Evolutionary conservation across 1,284 basidiomycete genomes (phyloP).

Genomic region (Naganishia sp.): DNA sequence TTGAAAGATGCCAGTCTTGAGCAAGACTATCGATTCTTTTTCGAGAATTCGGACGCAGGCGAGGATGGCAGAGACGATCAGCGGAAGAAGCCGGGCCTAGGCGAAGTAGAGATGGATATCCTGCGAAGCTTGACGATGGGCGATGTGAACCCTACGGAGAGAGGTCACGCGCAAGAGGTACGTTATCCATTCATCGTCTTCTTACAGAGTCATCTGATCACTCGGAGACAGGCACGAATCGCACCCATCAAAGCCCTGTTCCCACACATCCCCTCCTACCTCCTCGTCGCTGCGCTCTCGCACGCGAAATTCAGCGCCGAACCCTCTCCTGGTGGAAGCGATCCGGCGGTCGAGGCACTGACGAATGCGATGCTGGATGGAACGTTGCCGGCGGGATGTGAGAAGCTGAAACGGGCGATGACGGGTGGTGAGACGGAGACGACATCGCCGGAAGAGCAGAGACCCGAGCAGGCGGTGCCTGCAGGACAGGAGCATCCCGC

Average conservation of each 20-base stretch:
- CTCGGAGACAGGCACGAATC: constrained; percentile 22
- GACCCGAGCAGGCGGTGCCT: background rate
- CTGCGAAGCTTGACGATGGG: constrained; percentile 17
- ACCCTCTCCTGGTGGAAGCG: constrained; percentile 34
- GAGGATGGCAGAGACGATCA: background rate
- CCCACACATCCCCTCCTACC: constrained; percentile 44
- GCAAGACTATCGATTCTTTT: constrained; percentile 34
- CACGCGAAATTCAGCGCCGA: constrained; percentile 43
- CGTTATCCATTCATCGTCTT: background rate
- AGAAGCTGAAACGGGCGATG: constrained; percentile 40
- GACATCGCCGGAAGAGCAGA: background rate
- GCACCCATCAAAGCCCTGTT: constrained; percentile 40
- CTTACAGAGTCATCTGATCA: background rate
- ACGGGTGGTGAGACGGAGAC: constrained; percentile 1
- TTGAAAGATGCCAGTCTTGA: constrained; percentile 29
- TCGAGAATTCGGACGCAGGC: background rate
- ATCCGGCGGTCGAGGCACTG: constrained; percentile 45
- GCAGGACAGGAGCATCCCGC: background rate
- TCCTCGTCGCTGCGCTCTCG: constrained; percentile 47
- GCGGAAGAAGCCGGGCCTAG: constrained; percentile 17
- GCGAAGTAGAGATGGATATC: constrained; percentile 21
- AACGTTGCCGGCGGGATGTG: constrained; percentile 44
- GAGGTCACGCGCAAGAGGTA: constrained; percentile 12
- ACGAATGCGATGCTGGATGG: constrained; percentile 48
- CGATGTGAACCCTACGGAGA: constrained; percentile 17